A percentile compares a stretch with the other conserved stretches of the same genome.
Conservation (phyloP, 139 green algal genomes). For the Pseudopediastrum boryanum region DNA sequence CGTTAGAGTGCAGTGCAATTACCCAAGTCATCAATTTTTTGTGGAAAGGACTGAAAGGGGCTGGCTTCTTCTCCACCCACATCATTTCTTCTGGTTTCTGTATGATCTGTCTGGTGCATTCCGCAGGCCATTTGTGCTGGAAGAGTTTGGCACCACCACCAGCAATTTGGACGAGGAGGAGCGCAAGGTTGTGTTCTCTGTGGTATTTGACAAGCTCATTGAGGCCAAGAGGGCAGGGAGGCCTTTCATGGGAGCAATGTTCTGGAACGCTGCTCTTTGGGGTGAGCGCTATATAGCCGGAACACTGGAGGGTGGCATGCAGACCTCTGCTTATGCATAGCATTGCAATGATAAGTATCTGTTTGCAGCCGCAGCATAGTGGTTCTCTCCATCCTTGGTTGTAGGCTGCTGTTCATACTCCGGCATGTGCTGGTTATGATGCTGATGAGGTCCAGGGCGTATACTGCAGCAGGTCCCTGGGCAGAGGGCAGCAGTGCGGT, state of each 20-base stretch:
- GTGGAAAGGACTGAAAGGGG: no score
- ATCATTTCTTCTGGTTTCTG: no score
- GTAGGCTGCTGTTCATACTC: neutral
- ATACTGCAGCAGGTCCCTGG: no score
- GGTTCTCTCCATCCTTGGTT: neutral
- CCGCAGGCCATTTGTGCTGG: slow-evolving; percentile 18
- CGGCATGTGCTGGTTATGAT: neutral
- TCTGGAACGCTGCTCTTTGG: slow-evolving; percentile 6
- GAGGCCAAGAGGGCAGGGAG: slow-evolving; percentile 23
- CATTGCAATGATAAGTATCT: neutral
- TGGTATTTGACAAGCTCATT: slow-evolving; percentile 25
- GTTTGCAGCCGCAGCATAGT: neutral
- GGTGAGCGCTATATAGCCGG: neutral
- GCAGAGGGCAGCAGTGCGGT: no score
- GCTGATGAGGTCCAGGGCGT: neutral
- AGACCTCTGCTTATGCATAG: neutral
- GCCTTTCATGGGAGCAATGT: slow-evolving; percentile 5
- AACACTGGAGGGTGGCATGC: neutral
- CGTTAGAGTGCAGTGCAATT: no score
- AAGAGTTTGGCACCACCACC: slow-evolving; percentile 18
- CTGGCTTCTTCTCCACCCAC: no score
- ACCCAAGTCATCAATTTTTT: no score
- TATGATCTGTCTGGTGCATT: no score
- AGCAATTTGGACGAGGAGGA: slow-evolving; percentile 23
- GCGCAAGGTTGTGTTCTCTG: slow-evolving; percentile 24